A percentile compares a stretch with the other conserved stretches of the same genome.
Conservation (phyloP, 306 rosid genomes). For the Cicer chorassanicum region DNA sequence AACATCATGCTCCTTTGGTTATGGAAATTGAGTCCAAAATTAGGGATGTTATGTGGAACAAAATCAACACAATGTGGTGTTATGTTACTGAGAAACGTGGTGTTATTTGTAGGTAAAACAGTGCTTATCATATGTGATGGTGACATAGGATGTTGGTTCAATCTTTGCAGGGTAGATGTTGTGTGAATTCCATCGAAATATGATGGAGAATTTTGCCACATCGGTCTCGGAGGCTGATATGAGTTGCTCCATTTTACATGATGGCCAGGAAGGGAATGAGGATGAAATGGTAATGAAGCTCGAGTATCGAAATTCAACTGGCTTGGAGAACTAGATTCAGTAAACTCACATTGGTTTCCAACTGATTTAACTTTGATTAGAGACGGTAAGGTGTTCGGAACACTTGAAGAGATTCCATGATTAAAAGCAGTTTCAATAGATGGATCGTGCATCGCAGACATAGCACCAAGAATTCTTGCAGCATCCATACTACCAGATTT, state of each 20-base stretch:
- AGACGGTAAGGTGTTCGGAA: slow-evolving; percentile 49
- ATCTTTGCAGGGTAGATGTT: slow-evolving; percentile 48
- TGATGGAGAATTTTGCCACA: slow-evolving; percentile 61
- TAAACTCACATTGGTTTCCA: slow-evolving; percentile 45
- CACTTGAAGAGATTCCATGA: slow-evolving; percentile 58
- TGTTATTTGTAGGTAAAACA: slow-evolving; percentile 47
- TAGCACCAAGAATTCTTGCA: slow-evolving; percentile 47
- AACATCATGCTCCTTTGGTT: slow-evolving; percentile 44
- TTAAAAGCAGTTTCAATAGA: slow-evolving; percentile 44
- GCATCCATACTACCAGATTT: slow-evolving; percentile 43
- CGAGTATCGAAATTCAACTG: slow-evolving; percentile 44
- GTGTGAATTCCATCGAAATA: slow-evolving; percentile 53
- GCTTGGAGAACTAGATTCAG: slow-evolving; percentile 38
- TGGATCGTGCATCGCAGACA: slow-evolving; percentile 42
- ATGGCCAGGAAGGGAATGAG: slow-evolving; percentile 57
- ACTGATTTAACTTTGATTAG: slow-evolving; percentile 34
- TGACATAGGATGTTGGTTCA: slow-evolving; percentile 56
- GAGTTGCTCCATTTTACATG: slow-evolving; percentile 57
- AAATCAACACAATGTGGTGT: slow-evolving; percentile 52
- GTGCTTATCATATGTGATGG: slow-evolving; percentile 57
- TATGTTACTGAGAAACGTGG: slow-evolving; percentile 46
- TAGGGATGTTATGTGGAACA: slow-evolving; percentile 55
- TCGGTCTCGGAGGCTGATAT: slow-evolving; percentile 46
- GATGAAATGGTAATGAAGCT: slow-evolving; percentile 51
- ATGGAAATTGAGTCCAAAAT: slow-evolving; percentile 46